Percentiles rank a stretch among this genome's conserved stretches.
phyloP scores from a whole-genome alignment of 345 rosid species.

The Triadica sebifera region DNA sequence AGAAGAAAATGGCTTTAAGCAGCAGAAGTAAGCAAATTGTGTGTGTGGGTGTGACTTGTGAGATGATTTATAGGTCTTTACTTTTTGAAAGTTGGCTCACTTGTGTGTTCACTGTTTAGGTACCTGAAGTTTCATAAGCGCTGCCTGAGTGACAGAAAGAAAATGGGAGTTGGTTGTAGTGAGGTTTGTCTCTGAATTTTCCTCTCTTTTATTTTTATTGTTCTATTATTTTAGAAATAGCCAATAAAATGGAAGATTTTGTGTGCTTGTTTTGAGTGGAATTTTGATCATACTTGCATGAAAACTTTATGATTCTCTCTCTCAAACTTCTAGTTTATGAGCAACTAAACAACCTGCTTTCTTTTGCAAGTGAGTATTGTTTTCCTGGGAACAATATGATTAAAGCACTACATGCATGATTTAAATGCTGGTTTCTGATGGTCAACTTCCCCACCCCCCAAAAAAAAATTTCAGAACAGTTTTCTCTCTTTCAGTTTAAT shows the following conservation, averaged over 20 bases:
- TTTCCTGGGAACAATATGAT: neutral
- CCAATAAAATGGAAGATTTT: neutral
- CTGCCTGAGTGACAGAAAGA: constrained; percentile 90
- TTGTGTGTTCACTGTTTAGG: constrained; percentile 44
- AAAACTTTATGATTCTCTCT: neutral
- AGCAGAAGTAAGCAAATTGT: constrained; percentile 70
- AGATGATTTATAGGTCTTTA: neutral
- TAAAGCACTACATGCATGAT: constrained; percentile 3
- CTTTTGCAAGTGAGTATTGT: neutral
- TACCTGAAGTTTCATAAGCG: constrained; percentile 86
- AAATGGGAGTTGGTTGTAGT: constrained; percentile 86
- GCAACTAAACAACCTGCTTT: neutral
- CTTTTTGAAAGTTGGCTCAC: constrained; percentile 25
- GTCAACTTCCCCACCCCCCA: neutral
- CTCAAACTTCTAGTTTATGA: neutral
- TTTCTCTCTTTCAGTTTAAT: neutral
- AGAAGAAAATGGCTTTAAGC: constrained; percentile 96
- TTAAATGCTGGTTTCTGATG: constrained; percentile 5
- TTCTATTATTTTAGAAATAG: neutral
- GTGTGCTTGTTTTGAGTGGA: neutral
- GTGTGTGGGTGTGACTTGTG: constrained; percentile 2
- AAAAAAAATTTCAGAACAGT: neutral
- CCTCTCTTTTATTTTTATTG: neutral
- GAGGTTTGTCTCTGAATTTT: constrained; percentile 53
- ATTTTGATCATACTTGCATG: neutral